Percentiles rank a stretch among this genome's conserved stretches.
Evolutionary conservation across 306 rosid species (phyloP).

Genomic region (Sicyos edulis): DNA sequence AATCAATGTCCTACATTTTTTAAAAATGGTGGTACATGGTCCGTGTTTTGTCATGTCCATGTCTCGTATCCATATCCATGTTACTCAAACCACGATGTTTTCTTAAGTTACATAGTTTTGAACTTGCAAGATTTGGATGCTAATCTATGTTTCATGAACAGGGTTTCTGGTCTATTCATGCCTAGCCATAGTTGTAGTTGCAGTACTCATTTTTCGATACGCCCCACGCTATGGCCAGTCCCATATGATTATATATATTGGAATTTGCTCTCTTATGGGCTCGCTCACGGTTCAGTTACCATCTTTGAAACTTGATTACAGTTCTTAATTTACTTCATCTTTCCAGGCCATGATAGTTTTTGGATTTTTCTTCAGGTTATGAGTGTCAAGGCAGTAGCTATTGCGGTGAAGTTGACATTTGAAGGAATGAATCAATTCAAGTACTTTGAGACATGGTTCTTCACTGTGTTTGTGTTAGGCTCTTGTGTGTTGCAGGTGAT

Average conservation of each 20-base stretch:
- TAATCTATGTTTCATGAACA: constrained; percentile 17
- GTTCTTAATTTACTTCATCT: not conserved
- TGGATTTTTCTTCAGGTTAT: constrained; percentile 48
- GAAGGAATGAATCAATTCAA: constrained; percentile 62
- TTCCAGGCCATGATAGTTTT: constrained; percentile 10
- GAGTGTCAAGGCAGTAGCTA: constrained; percentile 84
- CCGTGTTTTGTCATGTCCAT: no score
- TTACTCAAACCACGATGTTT: not conserved
- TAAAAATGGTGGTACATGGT: no score
- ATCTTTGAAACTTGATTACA: constrained; percentile 13
- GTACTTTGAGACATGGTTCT: constrained; percentile 71
- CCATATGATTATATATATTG: constrained; percentile 59
- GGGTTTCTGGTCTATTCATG: constrained; percentile 58
- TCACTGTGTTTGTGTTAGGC: constrained; percentile 38
- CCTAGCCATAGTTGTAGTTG: constrained; percentile 35
- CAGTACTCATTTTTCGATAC: constrained; percentile 46
- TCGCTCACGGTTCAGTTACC: constrained; percentile 59
- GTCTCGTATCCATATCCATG: no score
- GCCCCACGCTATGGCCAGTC: constrained; percentile 47
- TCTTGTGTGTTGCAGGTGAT: constrained; percentile 67
- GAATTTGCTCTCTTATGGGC: constrained; percentile 81
- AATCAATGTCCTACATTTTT: no score
- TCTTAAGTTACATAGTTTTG: constrained; percentile 15
- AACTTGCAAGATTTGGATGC: constrained; percentile 5
- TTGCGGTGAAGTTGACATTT: constrained; percentile 71